These are phyloP conservation scores for Isabelozyma gotoi DNA, from an alignment of 805 yeast genomes.

Conservation along the genomic window DNA sequence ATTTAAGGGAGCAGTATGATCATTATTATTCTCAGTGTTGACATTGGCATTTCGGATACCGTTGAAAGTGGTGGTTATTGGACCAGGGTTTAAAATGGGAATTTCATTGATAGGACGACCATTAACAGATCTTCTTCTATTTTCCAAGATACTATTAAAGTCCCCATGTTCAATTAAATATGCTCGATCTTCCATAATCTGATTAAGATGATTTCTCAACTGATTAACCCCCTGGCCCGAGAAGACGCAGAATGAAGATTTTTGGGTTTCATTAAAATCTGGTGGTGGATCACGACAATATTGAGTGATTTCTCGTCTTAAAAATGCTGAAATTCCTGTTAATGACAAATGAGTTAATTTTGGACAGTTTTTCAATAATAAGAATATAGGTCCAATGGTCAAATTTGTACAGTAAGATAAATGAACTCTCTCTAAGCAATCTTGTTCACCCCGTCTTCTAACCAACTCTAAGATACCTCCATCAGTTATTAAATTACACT, in stretches of 20 bases:
- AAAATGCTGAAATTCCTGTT: slow-evolving; percentile 89
- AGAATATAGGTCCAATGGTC: slow-evolving; percentile 73
- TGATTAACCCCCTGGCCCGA: slow-evolving; percentile 85
- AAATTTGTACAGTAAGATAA: slow-evolving; percentile 85
- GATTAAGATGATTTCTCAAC: slow-evolving; percentile 67
- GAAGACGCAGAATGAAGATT: slow-evolving; percentile 85
- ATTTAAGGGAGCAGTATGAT: background rate
- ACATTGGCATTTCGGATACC: slow-evolving; percentile 10
- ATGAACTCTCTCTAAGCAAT: slow-evolving; percentile 88
- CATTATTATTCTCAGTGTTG: slow-evolving; percentile 2
- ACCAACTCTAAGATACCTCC: slow-evolving; percentile 72
- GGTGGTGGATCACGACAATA: slow-evolving; percentile 92
- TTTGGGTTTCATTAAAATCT: slow-evolving; percentile 86
- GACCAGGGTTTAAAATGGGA: too few relatives aligned
- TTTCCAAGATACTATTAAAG: slow-evolving; percentile 5
- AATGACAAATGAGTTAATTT: slow-evolving; percentile 84
- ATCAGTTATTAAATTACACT: slow-evolving; percentile 85
- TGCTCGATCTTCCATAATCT: slow-evolving; percentile 35
- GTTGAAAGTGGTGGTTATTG: slow-evolving; percentile 17
- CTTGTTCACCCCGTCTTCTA: slow-evolving; percentile 67
- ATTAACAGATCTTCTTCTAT: slow-evolving; percentile 3
- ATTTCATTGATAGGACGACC: slow-evolving; percentile 20
- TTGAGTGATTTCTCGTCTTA: slow-evolving; percentile 78
- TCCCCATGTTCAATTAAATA: slow-evolving; percentile 34
- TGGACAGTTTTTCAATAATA: slow-evolving; percentile 76